phyloP scores from a whole-genome alignment of 352 stramenopile species.

The Blastocystis sp. region DNA sequence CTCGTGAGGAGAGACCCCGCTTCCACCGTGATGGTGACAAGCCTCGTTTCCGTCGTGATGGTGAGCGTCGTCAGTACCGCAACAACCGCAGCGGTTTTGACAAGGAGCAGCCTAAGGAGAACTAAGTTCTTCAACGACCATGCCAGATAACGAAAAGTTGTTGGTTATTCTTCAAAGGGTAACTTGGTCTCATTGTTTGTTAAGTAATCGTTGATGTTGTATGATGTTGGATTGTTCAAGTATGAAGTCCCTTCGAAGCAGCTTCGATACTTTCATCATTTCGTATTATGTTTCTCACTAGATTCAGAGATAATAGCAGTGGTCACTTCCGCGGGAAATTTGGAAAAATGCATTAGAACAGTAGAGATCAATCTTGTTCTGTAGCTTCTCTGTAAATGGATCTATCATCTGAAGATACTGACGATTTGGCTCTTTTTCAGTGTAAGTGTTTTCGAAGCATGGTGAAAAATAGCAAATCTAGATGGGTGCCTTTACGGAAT shows the following conservation, averaged over 20 bases:
- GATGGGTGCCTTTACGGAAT: background rate
- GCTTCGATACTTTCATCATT: too few species aligned
- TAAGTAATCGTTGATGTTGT: background rate
- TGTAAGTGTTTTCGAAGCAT: background rate
- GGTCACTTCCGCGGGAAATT: background rate
- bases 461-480: conserved; percentile 1
- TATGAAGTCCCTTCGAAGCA: too few species aligned
- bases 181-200: conserved; percentile 7
- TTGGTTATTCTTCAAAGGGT: conserved; percentile 38
- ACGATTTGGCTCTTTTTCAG: background rate
- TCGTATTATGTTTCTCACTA: too few species aligned
- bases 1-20: conserved; percentile 55
- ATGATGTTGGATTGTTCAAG: background rate
- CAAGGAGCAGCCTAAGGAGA: conserved; percentile 44
- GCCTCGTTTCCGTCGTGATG: background rate
- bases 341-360: background rate
- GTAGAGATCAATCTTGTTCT: background rate
- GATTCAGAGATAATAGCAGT: background rate
- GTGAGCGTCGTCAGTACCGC: background rate
- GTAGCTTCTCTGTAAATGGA: background rate
- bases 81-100: background rate
- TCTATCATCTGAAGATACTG: background rate
- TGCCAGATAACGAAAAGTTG: conserved; percentile 61
- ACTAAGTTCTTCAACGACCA: conserved; percentile 54
- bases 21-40: conserved; percentile 19